Conservation (phyloP, 2,329 filamentous ascomycete species). For the Aspergillus sojae region DNA sequence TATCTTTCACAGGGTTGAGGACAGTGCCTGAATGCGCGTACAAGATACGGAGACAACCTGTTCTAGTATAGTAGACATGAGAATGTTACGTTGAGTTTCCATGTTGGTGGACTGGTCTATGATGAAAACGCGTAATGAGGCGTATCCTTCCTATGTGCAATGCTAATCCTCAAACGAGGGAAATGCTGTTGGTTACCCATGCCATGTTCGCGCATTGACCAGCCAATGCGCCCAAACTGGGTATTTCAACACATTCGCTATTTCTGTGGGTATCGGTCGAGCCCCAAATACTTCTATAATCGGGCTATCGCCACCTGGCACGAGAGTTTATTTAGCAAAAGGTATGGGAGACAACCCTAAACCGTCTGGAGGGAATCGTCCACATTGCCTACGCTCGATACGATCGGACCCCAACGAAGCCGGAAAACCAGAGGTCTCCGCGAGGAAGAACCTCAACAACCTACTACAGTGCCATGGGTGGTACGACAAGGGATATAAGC, state of each 20-base stretch:
- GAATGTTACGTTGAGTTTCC: neutral
- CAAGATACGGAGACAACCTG: neutral
- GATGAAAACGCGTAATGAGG: neutral
- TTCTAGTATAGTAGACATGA: neutral
- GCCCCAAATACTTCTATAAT: neutral
- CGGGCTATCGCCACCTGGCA: neutral
- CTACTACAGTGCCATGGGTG: neutral
- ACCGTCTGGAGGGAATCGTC: neutral
- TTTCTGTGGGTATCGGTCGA: neutral
- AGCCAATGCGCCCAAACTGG: neutral
- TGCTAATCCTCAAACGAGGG: neutral
- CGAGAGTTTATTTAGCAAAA: neutral
- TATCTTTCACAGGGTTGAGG: neutral
- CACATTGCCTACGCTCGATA: neutral
- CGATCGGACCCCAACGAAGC: neutral
- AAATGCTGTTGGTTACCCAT: neutral
- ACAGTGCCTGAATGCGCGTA: neutral
- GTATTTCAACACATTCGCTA: neutral
- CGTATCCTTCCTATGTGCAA: neutral
- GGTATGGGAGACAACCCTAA: neutral
- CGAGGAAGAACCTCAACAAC: neutral
- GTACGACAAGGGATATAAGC: neutral
- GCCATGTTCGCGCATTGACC: conserved; percentile 25
- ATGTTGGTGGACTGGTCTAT: neutral
- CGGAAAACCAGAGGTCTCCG: neutral